phyloP scores from a whole-genome alignment of 164 flowering plant species.

The Euptelea pleiosperma region DNA sequence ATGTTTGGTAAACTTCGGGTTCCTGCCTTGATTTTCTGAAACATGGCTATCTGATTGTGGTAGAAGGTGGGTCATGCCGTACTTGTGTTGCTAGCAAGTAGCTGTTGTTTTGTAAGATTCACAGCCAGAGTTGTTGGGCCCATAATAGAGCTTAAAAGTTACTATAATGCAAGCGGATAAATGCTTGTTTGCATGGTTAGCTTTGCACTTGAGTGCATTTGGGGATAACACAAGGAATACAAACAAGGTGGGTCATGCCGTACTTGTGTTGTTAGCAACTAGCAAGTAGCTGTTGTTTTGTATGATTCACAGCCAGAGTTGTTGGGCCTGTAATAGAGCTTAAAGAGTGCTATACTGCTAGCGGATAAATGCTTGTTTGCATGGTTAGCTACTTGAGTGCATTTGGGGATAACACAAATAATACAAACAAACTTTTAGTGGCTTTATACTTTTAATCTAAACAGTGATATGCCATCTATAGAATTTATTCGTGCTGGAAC shows the following conservation, averaged over 20 bases:
- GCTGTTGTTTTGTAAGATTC: neutral
- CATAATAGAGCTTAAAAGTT: neutral
- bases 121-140: neutral
- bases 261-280: too few relatives aligned
- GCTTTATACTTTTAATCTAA: too few relatives aligned
- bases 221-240: too few relatives aligned
- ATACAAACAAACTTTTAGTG: too few relatives aligned
- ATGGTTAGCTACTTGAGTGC: too few relatives aligned
- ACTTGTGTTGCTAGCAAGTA: neutral
- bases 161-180: too few relatives aligned
- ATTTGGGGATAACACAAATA: too few relatives aligned
- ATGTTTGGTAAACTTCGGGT: too few relatives aligned
- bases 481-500: neutral
- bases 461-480: too few relatives aligned
- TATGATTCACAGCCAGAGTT: neutral
- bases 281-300: neutral
- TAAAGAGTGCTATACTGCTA: neutral
- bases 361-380: too few relatives aligned
- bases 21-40: neutral
- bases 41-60: neutral
- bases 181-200: too few relatives aligned
- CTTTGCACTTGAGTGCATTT: too few relatives aligned
- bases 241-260: neutral
- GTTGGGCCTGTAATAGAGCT: neutral
- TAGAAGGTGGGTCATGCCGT: neutral